These are phyloP conservation scores for Phyllosticta ampelicida DNA, from an alignment of 2,329 filamentous ascomycete species.

Conservation along the genomic window DNA sequence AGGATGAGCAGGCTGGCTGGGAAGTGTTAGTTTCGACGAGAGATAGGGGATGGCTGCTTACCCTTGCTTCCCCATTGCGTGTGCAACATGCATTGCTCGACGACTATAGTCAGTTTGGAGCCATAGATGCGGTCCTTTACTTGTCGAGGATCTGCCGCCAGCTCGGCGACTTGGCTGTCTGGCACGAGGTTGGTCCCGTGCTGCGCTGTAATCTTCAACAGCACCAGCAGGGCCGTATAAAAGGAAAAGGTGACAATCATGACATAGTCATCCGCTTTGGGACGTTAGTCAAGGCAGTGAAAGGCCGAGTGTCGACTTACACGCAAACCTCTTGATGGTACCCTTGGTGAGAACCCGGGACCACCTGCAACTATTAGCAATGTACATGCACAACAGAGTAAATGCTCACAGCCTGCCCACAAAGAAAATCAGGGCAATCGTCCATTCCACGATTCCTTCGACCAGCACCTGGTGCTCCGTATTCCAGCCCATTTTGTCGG, in stretches of 20 bases:
- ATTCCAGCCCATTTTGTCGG: background rate
- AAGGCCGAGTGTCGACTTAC: background rate
- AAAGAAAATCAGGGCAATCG: conserved; percentile 7
- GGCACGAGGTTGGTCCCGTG: conserved; percentile 12
- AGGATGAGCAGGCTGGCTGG: conserved; percentile 6
- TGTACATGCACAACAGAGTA: background rate
- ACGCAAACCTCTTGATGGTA: conserved; percentile 3
- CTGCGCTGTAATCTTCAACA: conserved; percentile 11
- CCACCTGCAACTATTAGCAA: conserved; percentile 6
- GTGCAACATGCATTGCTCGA: conserved; percentile 20
- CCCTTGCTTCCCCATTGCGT: conserved; percentile 12
- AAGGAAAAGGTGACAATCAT: conserved; percentile 11
- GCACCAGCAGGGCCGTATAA: conserved; percentile 12
- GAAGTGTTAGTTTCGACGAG: background rate
- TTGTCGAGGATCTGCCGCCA: conserved; percentile 14
- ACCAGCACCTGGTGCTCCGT: conserved; percentile 5
- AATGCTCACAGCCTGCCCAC: conserved; percentile 8
- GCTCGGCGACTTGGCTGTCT: background rate
- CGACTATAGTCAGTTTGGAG: conserved; percentile 25
- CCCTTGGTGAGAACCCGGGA: conserved; percentile 8
- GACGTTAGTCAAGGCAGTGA: background rate
- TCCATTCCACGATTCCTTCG: conserved; percentile 10
- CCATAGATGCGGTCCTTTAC: conserved; percentile 25
- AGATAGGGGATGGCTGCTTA: background rate
- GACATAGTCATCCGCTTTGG: conserved; percentile 11